These are phyloP conservation scores for Acorus calamus DNA, from an alignment of 106 monocot species.

Conservation along the genomic window DNA sequence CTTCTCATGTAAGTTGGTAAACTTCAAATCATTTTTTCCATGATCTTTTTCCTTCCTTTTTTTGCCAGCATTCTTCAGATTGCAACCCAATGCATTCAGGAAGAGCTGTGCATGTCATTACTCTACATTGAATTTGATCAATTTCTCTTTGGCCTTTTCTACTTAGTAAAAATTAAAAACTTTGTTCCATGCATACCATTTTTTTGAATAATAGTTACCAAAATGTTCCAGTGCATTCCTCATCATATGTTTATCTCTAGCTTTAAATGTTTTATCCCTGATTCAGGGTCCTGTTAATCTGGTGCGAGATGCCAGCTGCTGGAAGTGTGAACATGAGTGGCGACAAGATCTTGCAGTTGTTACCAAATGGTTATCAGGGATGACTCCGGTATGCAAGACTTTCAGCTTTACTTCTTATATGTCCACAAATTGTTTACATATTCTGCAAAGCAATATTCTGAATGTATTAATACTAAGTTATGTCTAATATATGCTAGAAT, in stretches of 20 bases:
- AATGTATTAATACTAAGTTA: too few relatives aligned
- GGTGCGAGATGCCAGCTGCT: conserved; percentile 79
- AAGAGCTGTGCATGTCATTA: too few relatives aligned
- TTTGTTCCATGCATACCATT: too few relatives aligned
- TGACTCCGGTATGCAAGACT: conserved; percentile 43
- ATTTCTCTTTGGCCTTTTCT: too few relatives aligned
- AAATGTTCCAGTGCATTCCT: neutral
- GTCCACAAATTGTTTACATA: too few relatives aligned
- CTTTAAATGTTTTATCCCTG: neutral
- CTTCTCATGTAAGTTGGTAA: conserved; percentile 49
- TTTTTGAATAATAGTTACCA: too few relatives aligned
- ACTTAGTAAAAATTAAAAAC: too few relatives aligned
- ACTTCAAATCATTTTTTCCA: neutral
- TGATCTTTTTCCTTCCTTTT: neutral
- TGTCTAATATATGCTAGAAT: too few relatives aligned
- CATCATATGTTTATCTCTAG: neutral
- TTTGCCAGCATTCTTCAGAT: neutral
- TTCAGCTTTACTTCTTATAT: neutral
- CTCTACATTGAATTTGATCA: too few relatives aligned
- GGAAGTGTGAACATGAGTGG: conserved; percentile 93
- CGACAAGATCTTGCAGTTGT: conserved; percentile 94
- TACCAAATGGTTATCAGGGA: conserved; percentile 96
- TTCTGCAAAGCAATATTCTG: too few relatives aligned
- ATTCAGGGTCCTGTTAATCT: conserved; percentile 80
- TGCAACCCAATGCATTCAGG: too few relatives aligned